Conservation (phyloP, 2,329 filamentous ascomycete genomes). For the Colletotrichum lentis region DNA sequence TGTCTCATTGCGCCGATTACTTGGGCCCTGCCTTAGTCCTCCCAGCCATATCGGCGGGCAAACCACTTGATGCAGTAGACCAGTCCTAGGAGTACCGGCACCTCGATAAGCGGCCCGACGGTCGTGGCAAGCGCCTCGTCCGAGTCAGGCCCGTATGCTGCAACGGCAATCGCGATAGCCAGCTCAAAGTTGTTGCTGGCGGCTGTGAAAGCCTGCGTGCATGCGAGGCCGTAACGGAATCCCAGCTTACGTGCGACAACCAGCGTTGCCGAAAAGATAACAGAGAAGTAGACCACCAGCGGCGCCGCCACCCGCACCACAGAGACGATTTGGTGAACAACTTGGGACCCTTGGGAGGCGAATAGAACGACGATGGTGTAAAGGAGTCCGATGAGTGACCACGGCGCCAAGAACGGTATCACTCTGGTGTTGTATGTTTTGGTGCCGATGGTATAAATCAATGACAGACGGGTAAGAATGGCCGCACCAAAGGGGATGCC, state of each 20-base stretch:
- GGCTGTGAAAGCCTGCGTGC: conserved; percentile 86
- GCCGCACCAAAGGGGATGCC: conserved; percentile 85
- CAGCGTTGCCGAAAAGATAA: conserved; percentile 77
- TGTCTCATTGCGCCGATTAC: background rate
- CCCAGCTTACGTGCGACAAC: conserved; percentile 69
- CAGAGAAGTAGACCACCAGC: conserved; percentile 79
- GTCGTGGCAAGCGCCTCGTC: conserved; percentile 84
- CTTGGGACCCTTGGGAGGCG: conserved; percentile 78
- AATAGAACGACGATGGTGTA: conserved; percentile 91
- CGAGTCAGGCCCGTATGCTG: conserved; percentile 79
- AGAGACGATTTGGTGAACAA: conserved; percentile 83
- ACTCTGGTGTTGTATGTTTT: conserved; percentile 74
- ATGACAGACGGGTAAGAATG: conserved; percentile 73
- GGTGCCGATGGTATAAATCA: conserved; percentile 64
- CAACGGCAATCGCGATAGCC: conserved; percentile 86
- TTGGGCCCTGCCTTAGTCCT: conserved; percentile 43
- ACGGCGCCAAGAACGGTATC: conserved; percentile 73
- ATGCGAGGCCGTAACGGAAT: conserved; percentile 74
- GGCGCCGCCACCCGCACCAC: conserved; percentile 84
- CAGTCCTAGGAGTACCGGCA: conserved; percentile 79
- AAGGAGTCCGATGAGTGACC: conserved; percentile 81
- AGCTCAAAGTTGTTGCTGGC: conserved; percentile 95
- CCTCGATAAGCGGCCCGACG: conserved; percentile 86
- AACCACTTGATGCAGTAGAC: conserved; percentile 77
- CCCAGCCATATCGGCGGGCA: conserved; percentile 64